These are phyloP conservation scores for Serpula lacrymans DNA, from an alignment of 768 basidiomycete genomes.

Conservation along the genomic window DNA sequence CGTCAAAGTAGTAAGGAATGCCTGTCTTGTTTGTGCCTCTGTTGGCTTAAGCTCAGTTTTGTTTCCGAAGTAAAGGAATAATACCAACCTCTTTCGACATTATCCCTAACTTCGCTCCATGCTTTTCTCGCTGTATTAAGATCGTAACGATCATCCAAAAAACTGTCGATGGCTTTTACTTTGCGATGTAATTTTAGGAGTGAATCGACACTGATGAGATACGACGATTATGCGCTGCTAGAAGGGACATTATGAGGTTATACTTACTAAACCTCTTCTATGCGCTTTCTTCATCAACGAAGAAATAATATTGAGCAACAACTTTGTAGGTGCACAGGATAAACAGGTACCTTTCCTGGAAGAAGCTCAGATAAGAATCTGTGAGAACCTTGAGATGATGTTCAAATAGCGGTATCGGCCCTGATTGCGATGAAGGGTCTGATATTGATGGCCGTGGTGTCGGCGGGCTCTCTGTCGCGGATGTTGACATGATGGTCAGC, in stretches of 20 bases:
- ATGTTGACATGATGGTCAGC: conserved; percentile 10
- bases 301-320: too few species aligned
- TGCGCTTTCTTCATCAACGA: conserved; percentile 59
- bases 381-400: conserved; percentile 62
- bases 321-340: too few species aligned
- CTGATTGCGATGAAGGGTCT: conserved; percentile 31
- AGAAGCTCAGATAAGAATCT: conserved; percentile 78
- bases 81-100: conserved; percentile 69
- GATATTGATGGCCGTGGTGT: conserved; percentile 22
- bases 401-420: conserved; percentile 71
- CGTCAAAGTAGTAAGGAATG: conserved; percentile 68
- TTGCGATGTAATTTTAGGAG: conserved; percentile 71
- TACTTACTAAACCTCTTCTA: conserved; percentile 83
- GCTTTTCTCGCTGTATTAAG: conserved; percentile 62
- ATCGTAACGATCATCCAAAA: conserved; percentile 70
- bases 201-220: conserved; percentile 59
- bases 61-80: conserved; percentile 3
- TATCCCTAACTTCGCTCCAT: conserved; percentile 85
- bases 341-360: conserved; percentile 70
- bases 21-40: conserved; percentile 83
- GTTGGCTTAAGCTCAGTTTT: conserved; percentile 14
- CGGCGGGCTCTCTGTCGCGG: conserved; percentile 17
- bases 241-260: too few species aligned
- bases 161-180: conserved; percentile 64
- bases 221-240: too few species aligned